Conservation (phyloP, 345 rosid species). For the Citrus trifoliata region DNA sequence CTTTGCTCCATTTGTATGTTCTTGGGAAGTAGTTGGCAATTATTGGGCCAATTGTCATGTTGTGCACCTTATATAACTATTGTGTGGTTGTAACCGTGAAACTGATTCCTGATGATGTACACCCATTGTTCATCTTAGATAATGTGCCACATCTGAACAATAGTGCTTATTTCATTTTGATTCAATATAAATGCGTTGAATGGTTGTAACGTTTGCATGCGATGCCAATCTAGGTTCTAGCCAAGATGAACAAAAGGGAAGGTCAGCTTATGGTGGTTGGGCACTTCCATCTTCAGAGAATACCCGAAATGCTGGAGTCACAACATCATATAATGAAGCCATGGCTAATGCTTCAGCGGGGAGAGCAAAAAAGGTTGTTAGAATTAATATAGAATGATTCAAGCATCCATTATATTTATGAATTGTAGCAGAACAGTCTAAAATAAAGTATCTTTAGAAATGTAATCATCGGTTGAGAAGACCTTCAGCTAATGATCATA, state of each 20-base stretch:
- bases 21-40: background rate
- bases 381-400: constrained; percentile 71
- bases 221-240: constrained; percentile 29
- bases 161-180: background rate
- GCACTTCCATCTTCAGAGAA: constrained; percentile 35
- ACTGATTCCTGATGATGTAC: background rate
- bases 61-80: background rate
- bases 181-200: background rate
- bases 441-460: background rate
- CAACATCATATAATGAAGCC: background rate
- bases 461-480: background rate
- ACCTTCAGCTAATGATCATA: background rate
- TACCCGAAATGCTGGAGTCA: constrained; percentile 2
- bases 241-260: constrained; percentile 13
- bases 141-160: background rate
- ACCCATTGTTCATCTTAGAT: background rate
- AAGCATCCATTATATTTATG: too few relatives aligned
- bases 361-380: constrained; percentile 54
- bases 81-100: background rate
- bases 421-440: too few relatives aligned
- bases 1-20: background rate
- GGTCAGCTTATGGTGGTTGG: constrained; percentile 28
- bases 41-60: background rate
- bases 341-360: constrained; percentile 19
- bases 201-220: background rate